Percentiles rank a stretch among this genome's conserved stretches.
Evolutionary conservation across 129 eudicot species (phyloP).

Genomic region (Artemisia argyi): DNA sequence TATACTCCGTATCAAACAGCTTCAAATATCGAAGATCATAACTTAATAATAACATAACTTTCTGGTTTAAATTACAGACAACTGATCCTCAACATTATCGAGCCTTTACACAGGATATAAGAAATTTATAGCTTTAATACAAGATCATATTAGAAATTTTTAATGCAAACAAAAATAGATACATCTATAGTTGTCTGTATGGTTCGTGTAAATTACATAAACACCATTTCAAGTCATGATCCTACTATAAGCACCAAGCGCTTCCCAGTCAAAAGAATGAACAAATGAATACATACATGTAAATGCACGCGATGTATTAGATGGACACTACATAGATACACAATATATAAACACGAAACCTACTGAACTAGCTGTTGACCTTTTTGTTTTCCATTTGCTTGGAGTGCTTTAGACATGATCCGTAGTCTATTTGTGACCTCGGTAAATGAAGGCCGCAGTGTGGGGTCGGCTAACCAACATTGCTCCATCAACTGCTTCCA

Average conservation of each 20-base stretch:
- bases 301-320: slow-evolving; percentile 13
- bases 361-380: slow-evolving; percentile 18
- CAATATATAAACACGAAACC: slow-evolving; percentile 19
- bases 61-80: no score
- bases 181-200: slow-evolving; percentile 13
- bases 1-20: no score
- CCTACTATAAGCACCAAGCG: slow-evolving; percentile 12
- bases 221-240: slow-evolving; percentile 18
- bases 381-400: slow-evolving; percentile 40
- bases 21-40: no score
- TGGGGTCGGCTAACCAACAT: slow-evolving; percentile 82
- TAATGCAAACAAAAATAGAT: slow-evolving; percentile 20
- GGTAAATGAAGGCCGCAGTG: slow-evolving; percentile 69
- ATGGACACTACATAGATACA: slow-evolving; percentile 23
- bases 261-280: slow-evolving; percentile 32
- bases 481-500: slow-evolving; percentile 88
- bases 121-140: neutral
- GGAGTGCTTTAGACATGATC: slow-evolving; percentile 53
- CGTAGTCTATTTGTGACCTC: slow-evolving; percentile 65
- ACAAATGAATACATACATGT: slow-evolving; percentile 30
- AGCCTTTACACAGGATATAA: no score
- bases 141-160: neutral
- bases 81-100: no score
- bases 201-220: slow-evolving; percentile 25
- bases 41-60: no score